Percentiles rank a stretch among this genome's conserved stretches.
Evolutionary conservation across 352 stramenopile genomes (phyloP).

Genomic region (Pythium grandisporangium): DNA sequence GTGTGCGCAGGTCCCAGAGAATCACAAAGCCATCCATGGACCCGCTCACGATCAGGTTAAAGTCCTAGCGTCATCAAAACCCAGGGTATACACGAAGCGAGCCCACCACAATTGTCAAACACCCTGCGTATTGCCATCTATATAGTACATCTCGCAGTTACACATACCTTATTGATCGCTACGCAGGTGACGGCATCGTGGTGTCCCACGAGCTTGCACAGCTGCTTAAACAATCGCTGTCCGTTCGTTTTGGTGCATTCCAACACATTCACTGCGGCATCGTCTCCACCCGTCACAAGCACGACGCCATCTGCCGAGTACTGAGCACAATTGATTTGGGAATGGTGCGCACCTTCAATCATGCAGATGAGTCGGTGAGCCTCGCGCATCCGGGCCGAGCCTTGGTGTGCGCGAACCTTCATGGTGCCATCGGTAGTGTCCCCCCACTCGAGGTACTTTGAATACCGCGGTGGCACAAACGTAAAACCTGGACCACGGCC

Average conservation of each 20-base stretch:
- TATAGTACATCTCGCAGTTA: no score
- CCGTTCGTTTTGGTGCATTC: slow-evolving; percentile 51
- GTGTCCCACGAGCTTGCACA: slow-evolving; percentile 60
- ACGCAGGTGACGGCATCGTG: slow-evolving; percentile 47
- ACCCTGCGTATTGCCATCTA: no score
- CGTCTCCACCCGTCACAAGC: slow-evolving; percentile 53
- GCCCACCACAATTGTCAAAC: no score
- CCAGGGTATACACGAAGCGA: no score
- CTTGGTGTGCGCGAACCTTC: slow-evolving; percentile 50
- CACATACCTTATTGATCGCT: slow-evolving; percentile 50
- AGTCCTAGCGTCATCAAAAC: no score
- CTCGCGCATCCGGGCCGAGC: slow-evolving; percentile 41
- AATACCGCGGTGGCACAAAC: slow-evolving; percentile 61
- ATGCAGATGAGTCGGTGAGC: slow-evolving; percentile 53
- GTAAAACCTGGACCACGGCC: slow-evolving; percentile 29
- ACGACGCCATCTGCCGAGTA: slow-evolving; percentile 51
- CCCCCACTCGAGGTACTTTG: slow-evolving; percentile 68
- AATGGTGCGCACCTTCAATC: slow-evolving; percentile 56
- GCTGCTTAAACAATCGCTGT: slow-evolving; percentile 55
- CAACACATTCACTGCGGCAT: slow-evolving; percentile 65
- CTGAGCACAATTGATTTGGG: slow-evolving; percentile 36
- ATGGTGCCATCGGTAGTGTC: slow-evolving; percentile 34
- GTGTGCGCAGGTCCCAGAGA: slow-evolving; percentile 63
- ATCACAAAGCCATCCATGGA: slow-evolving; percentile 48
- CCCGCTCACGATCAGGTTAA: slow-evolving; percentile 59